phyloP scores from a whole-genome alignment of 2,329 filamentous ascomycete species.

The Trichoderma semiorbis region DNA sequence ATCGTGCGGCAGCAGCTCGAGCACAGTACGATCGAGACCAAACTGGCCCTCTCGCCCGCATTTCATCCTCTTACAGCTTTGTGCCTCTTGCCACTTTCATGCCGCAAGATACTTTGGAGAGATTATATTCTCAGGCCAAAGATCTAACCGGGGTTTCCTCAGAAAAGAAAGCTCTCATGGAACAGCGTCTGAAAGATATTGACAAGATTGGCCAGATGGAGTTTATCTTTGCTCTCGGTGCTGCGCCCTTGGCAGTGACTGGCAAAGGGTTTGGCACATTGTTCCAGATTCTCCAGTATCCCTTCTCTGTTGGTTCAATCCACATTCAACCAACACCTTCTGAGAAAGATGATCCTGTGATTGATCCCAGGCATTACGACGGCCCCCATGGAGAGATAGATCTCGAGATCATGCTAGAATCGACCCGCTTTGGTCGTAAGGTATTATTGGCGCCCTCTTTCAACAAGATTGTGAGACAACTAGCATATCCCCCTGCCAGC shows the following conservation, averaged over 20 bases:
- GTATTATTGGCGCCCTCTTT: slow-evolving; percentile 39
- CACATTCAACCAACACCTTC: slow-evolving; percentile 35
- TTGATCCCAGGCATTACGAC: slow-evolving; percentile 42
- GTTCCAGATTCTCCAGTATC: slow-evolving; percentile 50
- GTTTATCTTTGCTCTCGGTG: slow-evolving; percentile 47
- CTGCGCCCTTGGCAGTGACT: slow-evolving; percentile 39
- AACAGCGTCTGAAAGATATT: slow-evolving; percentile 31
- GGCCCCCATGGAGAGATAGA: slow-evolving; percentile 40
- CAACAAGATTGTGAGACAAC: slow-evolving; percentile 33
- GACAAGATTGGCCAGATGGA: slow-evolving; percentile 44
- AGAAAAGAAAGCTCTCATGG: slow-evolving; percentile 30
- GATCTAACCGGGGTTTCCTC: slow-evolving; percentile 21
- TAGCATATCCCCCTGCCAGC: slow-evolving; percentile 23
- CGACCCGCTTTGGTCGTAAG: slow-evolving; percentile 38
- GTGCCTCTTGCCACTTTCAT: slow-evolving; percentile 38
- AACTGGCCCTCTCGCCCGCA: slow-evolving; percentile 37
- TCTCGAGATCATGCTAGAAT: slow-evolving; percentile 40
- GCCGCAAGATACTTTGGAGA: slow-evolving; percentile 23
- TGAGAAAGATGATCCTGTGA: slow-evolving; percentile 32
- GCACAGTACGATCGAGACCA: slow-evolving; percentile 31
- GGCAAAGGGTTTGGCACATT: slow-evolving; percentile 47
- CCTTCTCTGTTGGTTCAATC: slow-evolving; percentile 46
- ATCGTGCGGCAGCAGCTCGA: slow-evolving; percentile 30
- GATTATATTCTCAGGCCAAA: slow-evolving; percentile 24
- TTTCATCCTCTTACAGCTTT: slow-evolving; percentile 42